Evolutionary conservation across 129 eudicot genomes (phyloP).

Genomic region (Saussurea involucrata): DNA sequence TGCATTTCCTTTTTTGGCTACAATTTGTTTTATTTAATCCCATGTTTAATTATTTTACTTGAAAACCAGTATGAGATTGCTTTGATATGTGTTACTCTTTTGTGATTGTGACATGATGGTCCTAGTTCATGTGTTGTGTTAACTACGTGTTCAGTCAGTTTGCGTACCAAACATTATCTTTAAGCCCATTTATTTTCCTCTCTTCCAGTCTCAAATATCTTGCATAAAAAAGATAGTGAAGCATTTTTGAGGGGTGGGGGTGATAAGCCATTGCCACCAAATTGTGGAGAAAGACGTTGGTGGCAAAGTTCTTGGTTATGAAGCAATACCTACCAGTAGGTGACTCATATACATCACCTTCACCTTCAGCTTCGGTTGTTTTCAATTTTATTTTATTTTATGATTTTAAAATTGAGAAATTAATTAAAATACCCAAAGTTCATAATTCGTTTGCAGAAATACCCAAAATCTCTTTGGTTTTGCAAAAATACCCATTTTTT

Average conservation of each 20-base stretch:
- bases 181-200: too few relatives aligned
- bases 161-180: too few relatives aligned
- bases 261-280: conserved; percentile 14
- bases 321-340: conserved; percentile 28
- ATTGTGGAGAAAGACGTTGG: conserved; percentile 11
- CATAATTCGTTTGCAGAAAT: too few relatives aligned
- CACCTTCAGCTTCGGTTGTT: neutral
- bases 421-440: too few relatives aligned
- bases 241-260: neutral
- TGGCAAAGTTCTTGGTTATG: conserved; percentile 26
- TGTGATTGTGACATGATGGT: too few relatives aligned
- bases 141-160: too few relatives aligned
- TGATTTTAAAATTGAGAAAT: neutral
- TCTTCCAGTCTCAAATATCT: too few relatives aligned
- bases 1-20: too few relatives aligned
- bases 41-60: neutral
- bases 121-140: too few relatives aligned
- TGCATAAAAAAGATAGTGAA: neutral
- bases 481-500: too few relatives aligned
- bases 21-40: neutral
- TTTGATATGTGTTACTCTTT: neutral
- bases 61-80: neutral
- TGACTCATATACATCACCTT: neutral
- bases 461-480: too few relatives aligned
- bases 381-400: neutral